Conservation (phyloP, 768 basidiomycete species). For the Russula compacta region DNA sequence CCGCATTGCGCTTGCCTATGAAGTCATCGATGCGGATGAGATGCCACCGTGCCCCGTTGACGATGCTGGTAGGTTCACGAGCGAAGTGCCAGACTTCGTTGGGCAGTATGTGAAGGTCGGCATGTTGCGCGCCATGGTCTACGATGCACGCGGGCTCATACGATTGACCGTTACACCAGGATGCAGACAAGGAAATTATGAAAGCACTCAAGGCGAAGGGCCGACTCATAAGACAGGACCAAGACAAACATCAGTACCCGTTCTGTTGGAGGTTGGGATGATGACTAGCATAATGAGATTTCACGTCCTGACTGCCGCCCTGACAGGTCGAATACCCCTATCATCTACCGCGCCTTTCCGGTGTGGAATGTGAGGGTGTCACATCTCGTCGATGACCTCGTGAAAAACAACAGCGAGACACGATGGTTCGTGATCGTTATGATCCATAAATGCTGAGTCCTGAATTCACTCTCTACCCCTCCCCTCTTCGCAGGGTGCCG, state of each 20-base stretch:
- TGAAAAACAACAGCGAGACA: conserved; percentile 83
- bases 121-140: background rate
- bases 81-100: conserved; percentile 81
- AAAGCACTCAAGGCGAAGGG: conserved; percentile 82
- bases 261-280: conserved; percentile 86
- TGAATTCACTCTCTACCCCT: background rate
- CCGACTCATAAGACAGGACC: conserved; percentile 79
- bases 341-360: conserved; percentile 93
- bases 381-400: conserved; percentile 75
- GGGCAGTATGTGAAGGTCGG: conserved; percentile 83
- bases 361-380: conserved; percentile 93
- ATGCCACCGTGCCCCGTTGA: conserved; percentile 96
- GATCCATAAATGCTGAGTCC: background rate
- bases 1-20: conserved; percentile 79
- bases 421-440: conserved; percentile 51
- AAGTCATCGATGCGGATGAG: conserved; percentile 76
- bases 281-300: background rate
- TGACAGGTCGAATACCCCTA: conserved; percentile 80
- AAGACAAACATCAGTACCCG: conserved; percentile 85
- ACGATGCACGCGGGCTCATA: background rate
- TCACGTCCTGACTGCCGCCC: background rate
- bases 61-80: conserved; percentile 80
- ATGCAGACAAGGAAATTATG: conserved; percentile 91
- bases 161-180: conserved; percentile 33
- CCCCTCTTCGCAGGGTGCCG: conserved; percentile 62